Evolutionary conservation across 805 yeast genomes (phyloP).

Genomic region (Wickerhamiella shivajii): DNA sequence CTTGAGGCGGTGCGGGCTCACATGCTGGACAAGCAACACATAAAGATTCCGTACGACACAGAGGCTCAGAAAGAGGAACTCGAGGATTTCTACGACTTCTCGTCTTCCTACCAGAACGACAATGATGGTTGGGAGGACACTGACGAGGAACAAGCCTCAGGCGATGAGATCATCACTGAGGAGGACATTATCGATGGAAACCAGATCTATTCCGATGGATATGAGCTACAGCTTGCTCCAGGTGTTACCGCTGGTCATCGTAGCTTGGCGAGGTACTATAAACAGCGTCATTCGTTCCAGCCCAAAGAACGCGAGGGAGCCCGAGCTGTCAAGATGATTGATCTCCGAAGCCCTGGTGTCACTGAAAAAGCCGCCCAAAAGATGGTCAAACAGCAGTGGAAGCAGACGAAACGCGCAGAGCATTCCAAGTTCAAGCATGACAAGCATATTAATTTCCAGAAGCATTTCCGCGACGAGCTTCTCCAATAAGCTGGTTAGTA

Average conservation of each 20-base stretch:
- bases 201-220: conserved; percentile 42
- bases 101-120: conserved; percentile 37
- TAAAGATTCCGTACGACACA: conserved; percentile 75
- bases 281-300: conserved; percentile 45
- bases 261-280: conserved; percentile 51
- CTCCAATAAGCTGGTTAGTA: conserved; percentile 31
- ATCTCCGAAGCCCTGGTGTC: conserved; percentile 39
- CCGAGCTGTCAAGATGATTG: conserved; percentile 45
- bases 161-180: conserved; percentile 17
- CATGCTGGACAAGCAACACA: conserved; percentile 72
- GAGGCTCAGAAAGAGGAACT: conserved; percentile 64
- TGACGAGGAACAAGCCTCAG: conserved; percentile 21
- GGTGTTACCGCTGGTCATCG: conserved; percentile 78
- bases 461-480: conserved; percentile 67
- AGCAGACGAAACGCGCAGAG: conserved; percentile 35
- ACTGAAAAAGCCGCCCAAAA: conserved; percentile 22
- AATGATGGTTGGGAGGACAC: conserved; percentile 28
- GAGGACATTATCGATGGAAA: conserved; percentile 19
- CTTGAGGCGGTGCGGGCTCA: conserved; percentile 83
- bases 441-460: conserved; percentile 66
- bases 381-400: conserved; percentile 48
- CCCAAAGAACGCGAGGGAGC: conserved; percentile 44
- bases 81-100: conserved; percentile 73
- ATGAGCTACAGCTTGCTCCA: conserved; percentile 56
- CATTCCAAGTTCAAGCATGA: conserved; percentile 34